A percentile compares a stretch with the other conserved stretches of the same genome.
phyloP scores from a whole-genome alignment of 306 rosid species.

The Inga laurina region DNA sequence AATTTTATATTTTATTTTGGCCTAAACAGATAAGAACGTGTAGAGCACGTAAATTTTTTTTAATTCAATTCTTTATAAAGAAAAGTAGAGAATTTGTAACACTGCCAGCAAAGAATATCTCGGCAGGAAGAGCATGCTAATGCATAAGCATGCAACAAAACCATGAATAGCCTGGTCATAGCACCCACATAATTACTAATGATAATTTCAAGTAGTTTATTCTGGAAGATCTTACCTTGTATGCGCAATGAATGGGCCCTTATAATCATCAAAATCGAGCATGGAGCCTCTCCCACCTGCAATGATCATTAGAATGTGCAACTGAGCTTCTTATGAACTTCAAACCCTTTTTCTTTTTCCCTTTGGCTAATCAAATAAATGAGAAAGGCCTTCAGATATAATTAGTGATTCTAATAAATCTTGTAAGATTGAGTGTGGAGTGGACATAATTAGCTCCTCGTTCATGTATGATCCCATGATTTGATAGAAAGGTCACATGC shows the following conservation, averaged over 20 bases:
- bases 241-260: conserved; percentile 12
- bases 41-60: neutral
- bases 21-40: neutral
- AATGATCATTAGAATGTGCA: conserved; percentile 37
- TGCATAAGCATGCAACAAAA: conserved; percentile 11
- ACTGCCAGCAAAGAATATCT: neutral
- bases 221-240: neutral
- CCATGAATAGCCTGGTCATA: conserved; percentile 14
- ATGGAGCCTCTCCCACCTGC: conserved; percentile 25
- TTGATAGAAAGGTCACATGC: conserved; percentile 33
- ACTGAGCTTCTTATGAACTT: neutral
- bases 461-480: conserved; percentile 30
- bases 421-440: conserved; percentile 32
- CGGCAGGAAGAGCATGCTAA: neutral
- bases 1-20: neutral
- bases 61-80: neutral
- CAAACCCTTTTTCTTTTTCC: neutral
- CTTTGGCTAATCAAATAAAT: conserved; percentile 15
- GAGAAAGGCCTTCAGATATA: neutral
- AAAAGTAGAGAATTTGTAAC: neutral
- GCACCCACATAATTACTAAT: conserved; percentile 13
- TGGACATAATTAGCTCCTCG: conserved; percentile 26
- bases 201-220: conserved; percentile 15
- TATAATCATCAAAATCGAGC: conserved; percentile 24
- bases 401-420: conserved; percentile 12